phyloP scores from a whole-genome alignment of 2,329 filamentous ascomycete species.

The Rhynchosporium agropyri region DNA sequence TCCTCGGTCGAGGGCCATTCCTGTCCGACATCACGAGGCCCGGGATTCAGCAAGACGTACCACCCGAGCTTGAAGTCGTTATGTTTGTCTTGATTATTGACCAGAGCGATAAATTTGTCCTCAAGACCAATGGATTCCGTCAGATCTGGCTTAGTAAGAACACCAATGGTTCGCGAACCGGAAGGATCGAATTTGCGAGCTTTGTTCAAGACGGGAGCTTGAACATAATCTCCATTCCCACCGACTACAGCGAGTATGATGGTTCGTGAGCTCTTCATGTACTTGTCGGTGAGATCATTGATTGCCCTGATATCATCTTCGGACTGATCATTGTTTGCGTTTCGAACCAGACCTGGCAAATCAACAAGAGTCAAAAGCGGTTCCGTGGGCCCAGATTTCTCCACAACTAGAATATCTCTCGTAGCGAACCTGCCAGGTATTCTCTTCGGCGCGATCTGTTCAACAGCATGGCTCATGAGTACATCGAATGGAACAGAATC shows the following conservation, averaged over 20 bases:
- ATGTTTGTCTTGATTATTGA: conserved; percentile 25
- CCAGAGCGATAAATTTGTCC: conserved; percentile 25
- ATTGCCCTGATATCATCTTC: conserved; percentile 49
- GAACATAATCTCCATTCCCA: conserved; percentile 26
- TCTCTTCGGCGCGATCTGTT: conserved; percentile 23
- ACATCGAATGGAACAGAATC: conserved; percentile 26
- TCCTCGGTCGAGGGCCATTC: conserved; percentile 22
- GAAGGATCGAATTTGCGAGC: conserved; percentile 44
- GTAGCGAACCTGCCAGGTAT: conserved; percentile 25
- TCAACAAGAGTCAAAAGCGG: conserved; percentile 61
- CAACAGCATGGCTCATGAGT: conserved; percentile 21
- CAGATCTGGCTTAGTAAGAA: conserved; percentile 60
- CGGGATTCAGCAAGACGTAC: conserved; percentile 26
- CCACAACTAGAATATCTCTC: conserved; percentile 28
- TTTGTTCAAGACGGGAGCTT: conserved; percentile 25
- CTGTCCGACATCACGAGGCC: conserved; percentile 14
- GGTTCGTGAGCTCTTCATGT: conserved; percentile 58
- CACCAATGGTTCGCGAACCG: conserved; percentile 46
- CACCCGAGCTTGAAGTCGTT: conserved; percentile 25
- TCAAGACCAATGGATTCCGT: conserved; percentile 23
- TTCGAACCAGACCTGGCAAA: conserved; percentile 59
- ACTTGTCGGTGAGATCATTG: conserved; percentile 50
- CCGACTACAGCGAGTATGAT: conserved; percentile 51
- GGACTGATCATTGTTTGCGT: conserved; percentile 35
- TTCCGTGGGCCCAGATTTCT: conserved; percentile 38